Percentiles rank a stretch among this genome's conserved stretches.
These are phyloP conservation scores for Periconia macrospinosa DNA, from an alignment of 2,329 filamentous ascomycete genomes.

Conservation along the genomic window DNA sequence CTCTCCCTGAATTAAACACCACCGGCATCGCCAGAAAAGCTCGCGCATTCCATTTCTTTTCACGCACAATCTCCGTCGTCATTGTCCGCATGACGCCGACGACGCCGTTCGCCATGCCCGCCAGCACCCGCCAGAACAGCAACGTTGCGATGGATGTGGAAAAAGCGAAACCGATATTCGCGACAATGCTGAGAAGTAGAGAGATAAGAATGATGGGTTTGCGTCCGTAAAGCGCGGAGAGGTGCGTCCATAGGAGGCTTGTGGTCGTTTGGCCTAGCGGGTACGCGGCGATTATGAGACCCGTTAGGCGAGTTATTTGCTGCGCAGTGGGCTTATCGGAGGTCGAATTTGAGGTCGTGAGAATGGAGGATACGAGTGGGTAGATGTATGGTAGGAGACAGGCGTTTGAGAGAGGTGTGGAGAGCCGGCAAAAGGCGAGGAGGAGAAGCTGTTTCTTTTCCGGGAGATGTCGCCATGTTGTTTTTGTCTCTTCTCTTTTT, in stretches of 20 bases:
- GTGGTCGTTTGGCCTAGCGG: slow-evolving; percentile 79
- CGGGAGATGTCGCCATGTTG: slow-evolving; percentile 73
- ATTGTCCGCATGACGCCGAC: slow-evolving; percentile 73
- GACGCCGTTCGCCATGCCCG: slow-evolving; percentile 70
- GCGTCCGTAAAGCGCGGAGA: slow-evolving; percentile 67
- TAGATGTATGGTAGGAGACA: slow-evolving; percentile 69
- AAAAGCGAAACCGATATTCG: slow-evolving; percentile 69
- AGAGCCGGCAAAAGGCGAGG: slow-evolving; percentile 74
- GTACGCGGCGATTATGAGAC: slow-evolving; percentile 74
- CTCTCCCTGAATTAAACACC: slow-evolving; percentile 63
- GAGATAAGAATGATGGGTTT: slow-evolving; percentile 78
- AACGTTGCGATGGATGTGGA: slow-evolving; percentile 63
- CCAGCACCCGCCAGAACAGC: slow-evolving; percentile 65
- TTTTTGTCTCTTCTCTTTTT: slow-evolving; percentile 37
- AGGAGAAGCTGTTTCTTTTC: slow-evolving; percentile 75
- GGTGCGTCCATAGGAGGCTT: slow-evolving; percentile 76
- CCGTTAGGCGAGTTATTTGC: slow-evolving; percentile 73
- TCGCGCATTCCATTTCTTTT: slow-evolving; percentile 60
- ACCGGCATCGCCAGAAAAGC: slow-evolving; percentile 63
- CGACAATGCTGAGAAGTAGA: slow-evolving; percentile 66
- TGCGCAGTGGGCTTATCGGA: slow-evolving; percentile 45
- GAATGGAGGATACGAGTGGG: slow-evolving; percentile 78
- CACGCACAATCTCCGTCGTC: slow-evolving; percentile 69
- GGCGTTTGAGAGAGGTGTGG: slow-evolving; percentile 78
- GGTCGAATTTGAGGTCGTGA: slow-evolving; percentile 47